Percentiles rank a stretch among this genome's conserved stretches.
These are phyloP conservation scores for Scleroderma bovista DNA, from an alignment of 768 basidiomycete species.

Conservation along the genomic window DNA sequence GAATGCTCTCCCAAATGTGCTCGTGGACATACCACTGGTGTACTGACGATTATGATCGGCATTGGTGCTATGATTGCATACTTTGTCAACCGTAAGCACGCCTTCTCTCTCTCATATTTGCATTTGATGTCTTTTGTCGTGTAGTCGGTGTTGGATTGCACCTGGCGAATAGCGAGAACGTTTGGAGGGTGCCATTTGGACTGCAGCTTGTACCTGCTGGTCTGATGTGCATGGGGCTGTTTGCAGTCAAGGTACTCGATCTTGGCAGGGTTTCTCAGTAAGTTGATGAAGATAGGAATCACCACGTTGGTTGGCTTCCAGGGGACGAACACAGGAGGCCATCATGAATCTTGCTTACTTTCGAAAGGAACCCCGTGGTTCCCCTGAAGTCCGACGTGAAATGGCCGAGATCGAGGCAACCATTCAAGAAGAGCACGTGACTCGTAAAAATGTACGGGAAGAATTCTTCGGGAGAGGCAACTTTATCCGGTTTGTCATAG, in stretches of 20 bases:
- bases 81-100: conserved; percentile 65
- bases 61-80: conserved; percentile 83
- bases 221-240: conserved; percentile 59
- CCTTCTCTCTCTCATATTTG: conserved; percentile 7
- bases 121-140: background rate
- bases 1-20: conserved; percentile 87
- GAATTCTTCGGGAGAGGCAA: conserved; percentile 82
- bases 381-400: conserved; percentile 48
- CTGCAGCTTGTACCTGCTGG: conserved; percentile 73
- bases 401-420: conserved; percentile 80
- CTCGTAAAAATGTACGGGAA: conserved; percentile 61
- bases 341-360: conserved; percentile 58
- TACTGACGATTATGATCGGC: conserved; percentile 85
- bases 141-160: conserved; percentile 58
- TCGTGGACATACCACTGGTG: conserved; percentile 77
- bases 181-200: conserved; percentile 73
- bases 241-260: conserved; percentile 51
- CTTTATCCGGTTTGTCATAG: conserved; percentile 78
- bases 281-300: conserved; percentile 44
- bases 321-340: conserved; percentile 50
- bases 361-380: conserved; percentile 39
- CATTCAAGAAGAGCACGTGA: conserved; percentile 65
- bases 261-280: background rate
- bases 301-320: conserved; percentile 69
- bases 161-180: conserved; percentile 36